phyloP scores from a whole-genome alignment of 2,329 filamentous ascomycete species.

The Fusarium sp. region DNA sequence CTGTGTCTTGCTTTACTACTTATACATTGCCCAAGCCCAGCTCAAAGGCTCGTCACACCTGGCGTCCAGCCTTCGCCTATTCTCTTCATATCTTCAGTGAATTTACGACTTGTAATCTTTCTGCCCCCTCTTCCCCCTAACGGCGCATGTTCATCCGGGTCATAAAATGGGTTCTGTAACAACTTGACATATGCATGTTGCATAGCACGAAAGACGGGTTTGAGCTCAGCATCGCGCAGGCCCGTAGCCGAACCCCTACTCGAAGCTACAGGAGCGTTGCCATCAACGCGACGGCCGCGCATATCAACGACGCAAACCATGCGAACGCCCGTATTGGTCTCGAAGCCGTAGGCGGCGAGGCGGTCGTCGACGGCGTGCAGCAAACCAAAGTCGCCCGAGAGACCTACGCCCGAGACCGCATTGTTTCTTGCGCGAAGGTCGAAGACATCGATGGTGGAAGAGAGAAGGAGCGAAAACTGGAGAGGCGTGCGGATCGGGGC shows the following conservation, averaged over 20 bases:
- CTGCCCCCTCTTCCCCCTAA: constrained; percentile 65
- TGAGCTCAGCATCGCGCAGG: constrained; percentile 86
- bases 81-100: constrained; percentile 83
- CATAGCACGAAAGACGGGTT: constrained; percentile 89
- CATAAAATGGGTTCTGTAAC: constrained; percentile 94
- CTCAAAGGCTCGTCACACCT: constrained; percentile 70
- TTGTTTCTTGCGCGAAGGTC: constrained; percentile 83
- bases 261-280: constrained; percentile 34
- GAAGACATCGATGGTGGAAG: constrained; percentile 93
- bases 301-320: constrained; percentile 93
- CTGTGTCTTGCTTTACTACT: constrained; percentile 36
- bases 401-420: constrained; percentile 59
- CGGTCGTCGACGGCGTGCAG: constrained; percentile 95
- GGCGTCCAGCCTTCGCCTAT: constrained; percentile 90
- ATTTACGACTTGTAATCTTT: constrained; percentile 84
- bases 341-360: constrained; percentile 92
- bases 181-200: constrained; percentile 92
- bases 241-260: constrained; percentile 65
- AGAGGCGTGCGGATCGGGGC: constrained; percentile 76
- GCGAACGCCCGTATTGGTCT: constrained; percentile 95
- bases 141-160: constrained; percentile 84
- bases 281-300: constrained; percentile 72
- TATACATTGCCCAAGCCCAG: constrained; percentile 50
- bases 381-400: constrained; percentile 88
- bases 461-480: constrained; percentile 91